Base-by-base conservation (phyloP, 1,284 basidiomycete genomes). In the Boletus subluridellus region DNA sequence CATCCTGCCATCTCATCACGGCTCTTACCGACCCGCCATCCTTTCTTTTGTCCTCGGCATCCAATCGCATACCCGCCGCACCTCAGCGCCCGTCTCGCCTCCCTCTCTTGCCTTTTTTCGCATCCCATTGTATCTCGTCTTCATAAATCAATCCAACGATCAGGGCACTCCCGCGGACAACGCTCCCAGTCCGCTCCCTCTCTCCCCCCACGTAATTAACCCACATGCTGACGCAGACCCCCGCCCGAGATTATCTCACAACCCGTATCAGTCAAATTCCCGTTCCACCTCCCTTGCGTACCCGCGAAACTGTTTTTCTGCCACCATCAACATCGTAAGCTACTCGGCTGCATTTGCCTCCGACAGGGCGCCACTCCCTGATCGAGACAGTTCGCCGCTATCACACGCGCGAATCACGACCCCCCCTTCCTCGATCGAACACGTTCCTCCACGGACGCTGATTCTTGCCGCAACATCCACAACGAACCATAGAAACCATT, bases 281-380 rank as follows among this genome's bases (percentile, higher is more conserved):
- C 45, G 2, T 35, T 34, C 34, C 11, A 12, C 21, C 21, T 15
- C 42, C 24, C 37, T 32, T 15, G 17, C 17, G 26, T 10, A 57
- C 59, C 60, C 60, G 63, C 63, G 63, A 62, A 62, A 61, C 38
- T 62, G 7, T 26, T 28, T 41, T 46, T 7, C 49, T 51, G 47
- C 61, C 61, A 49, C 42, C 57, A 21, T 39, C 30, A 52, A 14
- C 60, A 4, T 48, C 58, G 45, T 34, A 32, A 21, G 38, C 17
- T 30, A 3, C 24, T 49, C 55, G 59, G 42, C 3, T n/a, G 5
- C 35, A 10, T 48, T 50, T 56, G 1, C 32, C n/a, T 26, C 60
- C 62, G 58, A 39, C 5, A 11, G 17, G 3, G 17, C 37, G 52
- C 38, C 49, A 45, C 52, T 26, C 41, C 1, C 30, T 58, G 60